A percentile compares a stretch with the other conserved stretches of the same genome.
phyloP scores from a whole-genome alignment of 2,329 filamentous ascomycete species.

The Daldinia sp. region DNA sequence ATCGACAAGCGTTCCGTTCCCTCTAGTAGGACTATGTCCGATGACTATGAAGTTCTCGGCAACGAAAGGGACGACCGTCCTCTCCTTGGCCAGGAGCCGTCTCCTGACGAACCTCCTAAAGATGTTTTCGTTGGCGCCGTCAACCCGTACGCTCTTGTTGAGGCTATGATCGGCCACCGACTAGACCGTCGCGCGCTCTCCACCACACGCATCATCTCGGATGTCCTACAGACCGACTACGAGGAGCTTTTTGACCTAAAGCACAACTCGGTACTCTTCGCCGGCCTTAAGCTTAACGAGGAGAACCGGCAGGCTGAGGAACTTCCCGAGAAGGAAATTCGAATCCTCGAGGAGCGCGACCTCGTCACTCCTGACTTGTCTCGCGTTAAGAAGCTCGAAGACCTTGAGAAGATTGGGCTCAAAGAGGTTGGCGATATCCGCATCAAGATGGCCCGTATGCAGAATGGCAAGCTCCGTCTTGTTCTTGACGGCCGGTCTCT shows the following conservation, averaged over 20 bases:
- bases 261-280: conserved; percentile 53
- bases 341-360: conserved; percentile 53
- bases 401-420: conserved; percentile 53
- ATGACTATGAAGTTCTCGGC: conserved; percentile 49
- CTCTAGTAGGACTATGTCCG: conserved; percentile 41
- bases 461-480: conserved; percentile 56
- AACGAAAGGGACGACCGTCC: conserved; percentile 41
- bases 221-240: conserved; percentile 57
- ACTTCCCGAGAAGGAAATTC: conserved; percentile 51
- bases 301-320: conserved; percentile 50
- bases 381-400: conserved; percentile 47
- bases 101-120: conserved; percentile 51
- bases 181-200: conserved; percentile 50
- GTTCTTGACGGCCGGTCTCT: conserved; percentile 49
- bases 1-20: conserved; percentile 41
- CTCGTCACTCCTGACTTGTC: conserved; percentile 55
- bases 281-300: conserved; percentile 53
- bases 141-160: conserved; percentile 56
- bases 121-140: conserved; percentile 51
- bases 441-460: conserved; percentile 53
- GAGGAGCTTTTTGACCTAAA: conserved; percentile 58
- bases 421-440: conserved; percentile 48
- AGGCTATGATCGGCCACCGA: conserved; percentile 53
- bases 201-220: conserved; percentile 49
- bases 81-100: conserved; percentile 38